A percentile compares a stretch with the other conserved stretches of the same genome.
Conservation (phyloP, 345 rosid species). For the Pugionium cornutum region DNA sequence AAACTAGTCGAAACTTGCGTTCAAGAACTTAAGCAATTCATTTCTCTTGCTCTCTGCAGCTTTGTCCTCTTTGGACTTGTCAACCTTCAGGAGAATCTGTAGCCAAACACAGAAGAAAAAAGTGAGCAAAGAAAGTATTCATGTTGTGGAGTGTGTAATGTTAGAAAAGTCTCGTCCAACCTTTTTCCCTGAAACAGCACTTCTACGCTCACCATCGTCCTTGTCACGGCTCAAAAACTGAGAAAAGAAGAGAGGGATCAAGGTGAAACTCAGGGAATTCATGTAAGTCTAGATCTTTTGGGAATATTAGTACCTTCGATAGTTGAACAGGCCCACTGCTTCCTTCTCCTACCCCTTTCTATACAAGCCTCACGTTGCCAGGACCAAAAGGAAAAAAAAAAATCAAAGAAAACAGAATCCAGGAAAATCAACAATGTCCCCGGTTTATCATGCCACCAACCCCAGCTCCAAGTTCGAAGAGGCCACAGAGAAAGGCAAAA, state of each 20-base stretch:
- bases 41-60: conserved; percentile 84
- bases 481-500: conserved; percentile 81
- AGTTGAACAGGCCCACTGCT: conserved; percentile 86
- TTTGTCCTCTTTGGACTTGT: conserved; percentile 94
- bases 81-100: conserved; percentile 86
- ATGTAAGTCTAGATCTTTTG: background rate
- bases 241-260: background rate
- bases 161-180: conserved; percentile 39
- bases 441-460: conserved; percentile 68
- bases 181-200: conserved; percentile 98
- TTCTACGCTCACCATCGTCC: conserved; percentile 80
- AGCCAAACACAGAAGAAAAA: conserved; percentile 22
- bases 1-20: conserved; percentile 89
- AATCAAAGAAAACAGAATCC: conserved; percentile 54
- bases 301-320: conserved; percentile 61
- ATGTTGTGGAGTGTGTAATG: background rate
- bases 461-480: conserved; percentile 98
- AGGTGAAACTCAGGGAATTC: background rate
- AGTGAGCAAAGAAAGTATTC: background rate
- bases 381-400: conserved; percentile 41
- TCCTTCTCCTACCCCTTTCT: conserved; percentile 77
- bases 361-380: conserved; percentile 79
- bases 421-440: conserved; percentile 60
- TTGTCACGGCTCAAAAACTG: conserved; percentile 83
- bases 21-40: conserved; percentile 90